These are phyloP conservation scores for Tetradesmus obliquus DNA, from an alignment of 139 green algal species.

Conservation along the genomic window DNA sequence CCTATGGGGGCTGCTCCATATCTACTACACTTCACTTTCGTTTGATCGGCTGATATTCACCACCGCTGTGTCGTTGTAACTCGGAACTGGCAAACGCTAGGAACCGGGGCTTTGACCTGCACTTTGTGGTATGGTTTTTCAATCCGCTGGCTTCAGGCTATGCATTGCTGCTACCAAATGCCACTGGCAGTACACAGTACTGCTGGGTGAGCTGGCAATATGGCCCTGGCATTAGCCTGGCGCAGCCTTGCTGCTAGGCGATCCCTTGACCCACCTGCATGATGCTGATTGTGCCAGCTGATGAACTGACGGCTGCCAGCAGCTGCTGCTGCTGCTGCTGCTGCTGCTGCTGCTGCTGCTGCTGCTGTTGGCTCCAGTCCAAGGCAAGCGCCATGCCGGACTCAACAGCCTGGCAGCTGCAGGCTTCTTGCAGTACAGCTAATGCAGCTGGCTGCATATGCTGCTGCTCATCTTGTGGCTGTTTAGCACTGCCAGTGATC, in stretches of 20 bases:
- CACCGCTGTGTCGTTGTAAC: too few species aligned
- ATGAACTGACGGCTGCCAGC: constrained; percentile 14
- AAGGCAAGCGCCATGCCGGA: constrained; percentile 32
- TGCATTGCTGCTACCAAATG: too few species aligned
- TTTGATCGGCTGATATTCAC: too few species aligned
- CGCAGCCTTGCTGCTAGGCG: too few species aligned
- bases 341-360: constrained; percentile 5
- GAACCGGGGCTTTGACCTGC: too few species aligned
- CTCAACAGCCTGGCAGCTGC: constrained; percentile 32
- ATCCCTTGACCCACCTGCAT: constrained; percentile 28
- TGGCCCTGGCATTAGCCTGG: neutral
- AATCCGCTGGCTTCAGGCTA: too few species aligned
- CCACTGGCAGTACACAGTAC: neutral
- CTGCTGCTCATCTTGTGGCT: neutral
- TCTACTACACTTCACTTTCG: too few species aligned
- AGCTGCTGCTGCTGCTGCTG: neutral
- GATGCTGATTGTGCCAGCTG: constrained; percentile 49
- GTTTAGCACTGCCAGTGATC: too few species aligned
- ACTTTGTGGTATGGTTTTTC: too few species aligned
- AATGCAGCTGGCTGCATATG: neutral
- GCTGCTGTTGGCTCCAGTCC: neutral
- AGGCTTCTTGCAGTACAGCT: neutral
- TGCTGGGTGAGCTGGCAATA: neutral
- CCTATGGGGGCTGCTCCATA: too few species aligned
- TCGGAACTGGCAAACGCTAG: too few species aligned